Evolutionary conservation across 495 filamentous ascomycete species (phyloP).

Genomic region (Hamigera avellanea): DNA sequence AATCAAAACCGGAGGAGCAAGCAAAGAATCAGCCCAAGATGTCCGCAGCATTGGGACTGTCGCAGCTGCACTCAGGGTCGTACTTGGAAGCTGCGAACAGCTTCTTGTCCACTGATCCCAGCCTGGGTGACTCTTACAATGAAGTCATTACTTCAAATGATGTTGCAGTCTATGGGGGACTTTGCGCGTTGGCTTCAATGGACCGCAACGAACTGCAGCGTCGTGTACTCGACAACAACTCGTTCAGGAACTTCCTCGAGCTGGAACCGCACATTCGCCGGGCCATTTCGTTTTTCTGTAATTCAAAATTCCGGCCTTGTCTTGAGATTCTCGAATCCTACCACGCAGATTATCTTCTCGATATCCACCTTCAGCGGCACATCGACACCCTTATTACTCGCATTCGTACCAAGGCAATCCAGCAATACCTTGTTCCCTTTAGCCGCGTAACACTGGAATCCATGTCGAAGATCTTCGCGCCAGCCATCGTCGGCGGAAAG

Average conservation of each 20-base stretch:
- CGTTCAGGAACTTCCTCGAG: constrained; percentile 82
- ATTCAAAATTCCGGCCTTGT: constrained; percentile 74
- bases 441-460: constrained; percentile 60
- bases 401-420: constrained; percentile 82
- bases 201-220: constrained; percentile 60
- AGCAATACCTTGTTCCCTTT: constrained; percentile 80
- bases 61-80: constrained; percentile 50
- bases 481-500: constrained; percentile 20
- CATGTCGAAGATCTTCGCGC: constrained; percentile 53
- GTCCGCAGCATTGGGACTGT: constrained; percentile 55
- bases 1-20: constrained; percentile 49
- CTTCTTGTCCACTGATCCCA: constrained; percentile 51
- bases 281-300: constrained; percentile 78
- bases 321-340: constrained; percentile 72
- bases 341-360: constrained; percentile 74
- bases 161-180: constrained; percentile 80
- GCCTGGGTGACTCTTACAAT: constrained; percentile 47
- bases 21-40: constrained; percentile 54
- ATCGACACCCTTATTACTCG: constrained; percentile 53
- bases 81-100: constrained; percentile 61
- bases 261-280: constrained; percentile 89
- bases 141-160: constrained; percentile 75
- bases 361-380: constrained; percentile 74
- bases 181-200: constrained; percentile 88
- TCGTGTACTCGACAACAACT: constrained; percentile 62